Conservation (phyloP, 2,329 filamentous ascomycete genomes). For the Fusarium odoratissimum region DNA sequence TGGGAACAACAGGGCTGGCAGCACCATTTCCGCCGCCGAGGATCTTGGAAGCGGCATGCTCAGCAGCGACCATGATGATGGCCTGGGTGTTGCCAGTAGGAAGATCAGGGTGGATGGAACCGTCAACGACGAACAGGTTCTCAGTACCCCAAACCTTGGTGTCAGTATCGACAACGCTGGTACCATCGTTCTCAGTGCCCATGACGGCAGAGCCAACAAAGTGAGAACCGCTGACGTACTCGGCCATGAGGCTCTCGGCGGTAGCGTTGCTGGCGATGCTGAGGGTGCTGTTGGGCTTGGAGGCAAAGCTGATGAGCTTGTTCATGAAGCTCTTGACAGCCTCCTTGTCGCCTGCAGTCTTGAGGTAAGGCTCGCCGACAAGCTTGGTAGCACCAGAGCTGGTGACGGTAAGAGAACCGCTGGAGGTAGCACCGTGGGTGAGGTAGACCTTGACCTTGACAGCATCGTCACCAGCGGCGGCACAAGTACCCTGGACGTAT, state of each 20-base stretch:
- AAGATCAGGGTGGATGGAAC: slow-evolving; percentile 75
- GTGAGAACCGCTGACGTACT: slow-evolving; percentile 62
- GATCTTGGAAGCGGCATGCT: slow-evolving; percentile 62
- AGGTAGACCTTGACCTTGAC: slow-evolving; percentile 63
- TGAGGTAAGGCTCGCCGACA: slow-evolving; percentile 51
- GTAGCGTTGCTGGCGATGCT: slow-evolving; percentile 59
- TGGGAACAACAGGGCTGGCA: slow-evolving; percentile 9
- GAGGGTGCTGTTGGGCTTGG: slow-evolving; percentile 67
- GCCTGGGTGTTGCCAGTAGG: slow-evolving; percentile 75
- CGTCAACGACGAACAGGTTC: slow-evolving; percentile 76
- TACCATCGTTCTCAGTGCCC: slow-evolving; percentile 65
- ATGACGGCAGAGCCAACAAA: slow-evolving; percentile 72
- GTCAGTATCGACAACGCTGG: slow-evolving; percentile 71
- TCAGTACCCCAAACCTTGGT: slow-evolving; percentile 75
- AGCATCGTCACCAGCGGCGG: slow-evolving; percentile 54
- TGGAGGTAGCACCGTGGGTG: slow-evolving; percentile 61
- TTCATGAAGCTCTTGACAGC: slow-evolving; percentile 62
- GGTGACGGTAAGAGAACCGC: slow-evolving; percentile 57
- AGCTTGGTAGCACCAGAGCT: slow-evolving; percentile 56
- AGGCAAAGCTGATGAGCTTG: slow-evolving; percentile 73
- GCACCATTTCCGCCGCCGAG: slow-evolving; percentile 3
- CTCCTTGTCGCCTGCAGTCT: slow-evolving; percentile 51
- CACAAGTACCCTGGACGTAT: slow-evolving; percentile 60
- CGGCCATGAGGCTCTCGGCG: slow-evolving; percentile 66
- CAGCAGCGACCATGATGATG: slow-evolving; percentile 72